Evolutionary conservation across 148 eudicot species (phyloP).

Genomic region (Oxyria digyna): DNA sequence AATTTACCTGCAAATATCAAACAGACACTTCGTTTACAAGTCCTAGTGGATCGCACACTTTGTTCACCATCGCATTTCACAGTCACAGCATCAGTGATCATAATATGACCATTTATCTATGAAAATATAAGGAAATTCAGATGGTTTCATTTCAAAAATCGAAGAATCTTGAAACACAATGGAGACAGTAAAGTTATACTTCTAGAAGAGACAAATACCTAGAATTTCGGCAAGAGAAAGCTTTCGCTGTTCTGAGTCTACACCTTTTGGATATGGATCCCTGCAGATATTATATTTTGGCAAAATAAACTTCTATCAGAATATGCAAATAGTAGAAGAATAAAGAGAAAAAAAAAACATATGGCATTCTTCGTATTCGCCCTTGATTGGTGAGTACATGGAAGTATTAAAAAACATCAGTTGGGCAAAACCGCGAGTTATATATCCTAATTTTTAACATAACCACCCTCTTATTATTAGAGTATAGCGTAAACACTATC

Average conservation of each 20-base stretch:
- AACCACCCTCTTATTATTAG: not conserved
- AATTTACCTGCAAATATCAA: conserved; percentile 16
- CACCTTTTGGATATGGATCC: conserved; percentile 69
- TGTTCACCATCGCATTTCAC: too few relatives aligned
- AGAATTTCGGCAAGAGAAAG: conserved; percentile 29
- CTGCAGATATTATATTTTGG: conserved; percentile 25
- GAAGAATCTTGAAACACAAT: not conserved
- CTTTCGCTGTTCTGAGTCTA: conserved; percentile 29
- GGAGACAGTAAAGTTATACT: not conserved
- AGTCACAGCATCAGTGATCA: not conserved
- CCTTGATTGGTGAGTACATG: not conserved
- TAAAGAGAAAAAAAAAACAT: not conserved
- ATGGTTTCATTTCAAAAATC: too few relatives aligned
- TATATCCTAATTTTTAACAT: not conserved
- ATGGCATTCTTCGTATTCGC: not conserved
- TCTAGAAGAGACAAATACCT: not conserved
- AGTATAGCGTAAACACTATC: not conserved
- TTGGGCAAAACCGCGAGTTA: not conserved
- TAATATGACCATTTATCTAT: not conserved
- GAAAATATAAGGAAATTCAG: not conserved
- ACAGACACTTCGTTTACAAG: not conserved
- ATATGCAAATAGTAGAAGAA: not conserved
- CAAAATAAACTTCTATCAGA: not conserved
- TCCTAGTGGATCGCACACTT: too few relatives aligned
- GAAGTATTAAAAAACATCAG: not conserved